Conservation (phyloP, 2,329 filamentous ascomycete genomes). For the Fusarium bactridioides region DNA sequence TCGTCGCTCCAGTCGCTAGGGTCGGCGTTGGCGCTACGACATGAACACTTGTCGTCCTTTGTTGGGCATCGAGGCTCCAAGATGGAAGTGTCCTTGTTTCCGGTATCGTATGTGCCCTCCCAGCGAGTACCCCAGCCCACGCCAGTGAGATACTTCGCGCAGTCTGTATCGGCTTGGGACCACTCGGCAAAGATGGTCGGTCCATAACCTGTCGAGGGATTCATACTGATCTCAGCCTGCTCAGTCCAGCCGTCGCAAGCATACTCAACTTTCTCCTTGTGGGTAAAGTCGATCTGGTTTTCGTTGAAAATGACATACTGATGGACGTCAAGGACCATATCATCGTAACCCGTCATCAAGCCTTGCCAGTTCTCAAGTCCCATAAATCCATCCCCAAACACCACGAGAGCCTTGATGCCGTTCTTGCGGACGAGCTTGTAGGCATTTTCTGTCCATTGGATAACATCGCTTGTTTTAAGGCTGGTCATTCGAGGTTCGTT, state of each 20-base stretch:
- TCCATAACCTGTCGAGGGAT: conserved; percentile 82
- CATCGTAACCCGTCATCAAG: conserved; percentile 73
- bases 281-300: conserved; percentile 81
- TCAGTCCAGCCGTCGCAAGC: conserved; percentile 87
- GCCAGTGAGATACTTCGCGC: conserved; percentile 85
- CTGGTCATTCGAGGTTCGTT: conserved; percentile 93
- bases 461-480: conserved; percentile 70
- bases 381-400: conserved; percentile 95
- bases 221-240: conserved; percentile 77
- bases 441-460: conserved; percentile 81
- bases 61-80: conserved; percentile 78
- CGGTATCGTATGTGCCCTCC: conserved; percentile 84
- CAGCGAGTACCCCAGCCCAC: conserved; percentile 88
- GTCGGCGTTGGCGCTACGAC: conserved; percentile 78
- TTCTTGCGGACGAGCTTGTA: conserved; percentile 78
- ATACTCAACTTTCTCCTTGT: conserved; percentile 84
- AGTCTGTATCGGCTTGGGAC: conserved; percentile 98
- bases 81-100: conserved; percentile 67
- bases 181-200: conserved; percentile 96
- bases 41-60: conserved; percentile 72
- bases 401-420: conserved; percentile 74
- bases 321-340: conserved; percentile 92
- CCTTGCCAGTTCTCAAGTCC: conserved; percentile 92
- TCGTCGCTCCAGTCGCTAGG: conserved; percentile 69
- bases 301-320: conserved; percentile 99